phyloP scores from a whole-genome alignment of 164 flowering plant species.

The Sedum album region DNA sequence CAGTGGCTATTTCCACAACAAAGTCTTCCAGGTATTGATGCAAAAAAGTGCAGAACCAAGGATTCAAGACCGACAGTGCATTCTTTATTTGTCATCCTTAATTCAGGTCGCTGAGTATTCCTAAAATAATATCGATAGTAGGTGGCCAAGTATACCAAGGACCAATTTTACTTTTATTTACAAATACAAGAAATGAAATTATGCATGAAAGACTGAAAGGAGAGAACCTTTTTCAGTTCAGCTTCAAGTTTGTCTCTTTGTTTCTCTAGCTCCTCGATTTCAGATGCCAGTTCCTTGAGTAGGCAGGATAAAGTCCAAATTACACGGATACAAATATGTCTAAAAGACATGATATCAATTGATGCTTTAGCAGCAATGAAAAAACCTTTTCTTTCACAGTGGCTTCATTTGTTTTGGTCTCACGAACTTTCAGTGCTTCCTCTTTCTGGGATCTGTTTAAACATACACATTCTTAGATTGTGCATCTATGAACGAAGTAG shows the following conservation, averaged over 20 bases:
- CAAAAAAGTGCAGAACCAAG: neutral
- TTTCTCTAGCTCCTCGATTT: slow-evolving; percentile 56
- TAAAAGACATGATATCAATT: neutral
- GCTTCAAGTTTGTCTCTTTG: slow-evolving; percentile 76
- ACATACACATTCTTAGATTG: neutral
- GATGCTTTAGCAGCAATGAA: slow-evolving; percentile 3
- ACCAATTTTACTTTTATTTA: neutral
- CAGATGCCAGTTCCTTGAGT: slow-evolving; percentile 56
- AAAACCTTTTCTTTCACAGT: slow-evolving; percentile 55
- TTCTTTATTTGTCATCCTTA: neutral
- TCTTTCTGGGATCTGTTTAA: slow-evolving; percentile 47
- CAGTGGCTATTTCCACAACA: neutral
- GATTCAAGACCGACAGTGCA: neutral
- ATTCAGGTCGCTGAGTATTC: neutral
- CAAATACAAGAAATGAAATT: neutral
- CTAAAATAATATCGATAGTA: neutral
- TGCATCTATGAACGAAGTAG: neutral
- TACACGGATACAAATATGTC: neutral
- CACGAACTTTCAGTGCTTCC: slow-evolving; percentile 57
- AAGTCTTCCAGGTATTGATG: neutral
- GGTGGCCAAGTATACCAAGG: neutral
- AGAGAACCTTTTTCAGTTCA: slow-evolving; percentile 59
- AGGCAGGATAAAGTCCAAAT: neutral
- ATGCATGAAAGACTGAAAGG: neutral
- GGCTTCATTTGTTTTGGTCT: slow-evolving; percentile 42